Evolutionary conservation across 768 basidiomycete genomes (phyloP), one percentile per base, ranked within the genome.

Genomic region (Chiua virens): DNA sequence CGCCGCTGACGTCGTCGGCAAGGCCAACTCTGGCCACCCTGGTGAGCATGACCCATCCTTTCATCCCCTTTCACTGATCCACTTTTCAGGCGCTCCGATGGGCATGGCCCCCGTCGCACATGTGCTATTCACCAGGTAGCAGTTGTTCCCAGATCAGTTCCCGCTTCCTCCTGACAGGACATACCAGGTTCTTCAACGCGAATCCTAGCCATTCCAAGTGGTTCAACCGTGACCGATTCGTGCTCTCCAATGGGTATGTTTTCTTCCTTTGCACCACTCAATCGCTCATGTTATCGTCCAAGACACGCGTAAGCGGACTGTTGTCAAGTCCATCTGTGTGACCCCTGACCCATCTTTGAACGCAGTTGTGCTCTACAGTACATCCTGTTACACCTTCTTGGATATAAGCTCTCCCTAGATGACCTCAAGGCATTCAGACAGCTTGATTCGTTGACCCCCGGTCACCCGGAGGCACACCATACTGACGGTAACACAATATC

Each of bases 151-250:
- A 5, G 27, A 18, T 18, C 36, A 14, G 30, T 9, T 4, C 28
- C 13, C 10, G 17, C 30, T 28, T 22, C n/a, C 21, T 25, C 17
- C 43, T 54, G 43, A 60, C 20, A 18, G 43, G 15, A 25, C 27
- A 45, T 21, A 10, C 45, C 27, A 91, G 89, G 18, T 91, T 93
- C 79, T 70, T 97, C 75, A 89, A 88, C 57, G 85, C 86, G 63
- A 95, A 93, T 74, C 89, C 93, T 44, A 85, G 85, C 70, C 87
- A 79, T 75, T 84, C 93, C 37, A 86, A 91, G 71, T 96, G 92
- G 94, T 88, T 87, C 75, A 96, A 95, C 75, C 87, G 95, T 54
- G 94, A 97, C 77, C 87, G 94, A 72, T 98, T 96, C 63, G 94
- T 98, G 53, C 85, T 97, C 58, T 97, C 94, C 58, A 96, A 96